A percentile compares a stretch with the other conserved stretches of the same genome.
These are phyloP conservation scores for Viola odorata DNA, from an alignment of 345 rosid genomes.

Conservation along the genomic window DNA sequence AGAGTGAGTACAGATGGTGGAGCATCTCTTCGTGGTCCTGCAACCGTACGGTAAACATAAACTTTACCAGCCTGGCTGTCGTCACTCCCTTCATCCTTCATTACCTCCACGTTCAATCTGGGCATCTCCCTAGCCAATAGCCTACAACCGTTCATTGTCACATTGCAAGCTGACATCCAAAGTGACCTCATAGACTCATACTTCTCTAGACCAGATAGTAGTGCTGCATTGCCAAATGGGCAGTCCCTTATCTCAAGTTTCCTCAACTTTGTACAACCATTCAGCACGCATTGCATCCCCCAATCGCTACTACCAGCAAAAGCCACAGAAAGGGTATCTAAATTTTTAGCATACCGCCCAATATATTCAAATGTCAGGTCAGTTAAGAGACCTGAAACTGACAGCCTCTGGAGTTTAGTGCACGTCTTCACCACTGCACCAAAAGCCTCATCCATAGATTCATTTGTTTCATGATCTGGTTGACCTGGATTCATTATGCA, in stretches of 20 bases:
- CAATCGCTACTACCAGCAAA: constrained; percentile 66
- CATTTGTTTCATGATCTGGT: constrained; percentile 54
- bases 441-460: constrained; percentile 71
- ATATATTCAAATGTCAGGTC: constrained; percentile 59
- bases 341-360: constrained; percentile 57
- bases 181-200: constrained; percentile 73
- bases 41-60: constrained; percentile 58
- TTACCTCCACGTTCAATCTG: constrained; percentile 65
- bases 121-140: constrained; percentile 57
- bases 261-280: constrained; percentile 57
- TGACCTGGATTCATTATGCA: constrained; percentile 68
- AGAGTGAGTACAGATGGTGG: constrained; percentile 58
- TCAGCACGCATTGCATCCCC: constrained; percentile 62
- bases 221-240: constrained; percentile 60
- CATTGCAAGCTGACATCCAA: constrained; percentile 73
- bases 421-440: constrained; percentile 66
- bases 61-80: constrained; percentile 50
- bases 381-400: constrained; percentile 59
- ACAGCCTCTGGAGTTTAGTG: constrained; percentile 57
- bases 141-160: constrained; percentile 56
- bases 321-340: constrained; percentile 70
- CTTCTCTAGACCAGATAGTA: constrained; percentile 61
- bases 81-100: constrained; percentile 57
- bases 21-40: constrained; percentile 65
- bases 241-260: constrained; percentile 74